Conservation (phyloP, 164 flowering plant genomes). For the Santalum album region DNA sequence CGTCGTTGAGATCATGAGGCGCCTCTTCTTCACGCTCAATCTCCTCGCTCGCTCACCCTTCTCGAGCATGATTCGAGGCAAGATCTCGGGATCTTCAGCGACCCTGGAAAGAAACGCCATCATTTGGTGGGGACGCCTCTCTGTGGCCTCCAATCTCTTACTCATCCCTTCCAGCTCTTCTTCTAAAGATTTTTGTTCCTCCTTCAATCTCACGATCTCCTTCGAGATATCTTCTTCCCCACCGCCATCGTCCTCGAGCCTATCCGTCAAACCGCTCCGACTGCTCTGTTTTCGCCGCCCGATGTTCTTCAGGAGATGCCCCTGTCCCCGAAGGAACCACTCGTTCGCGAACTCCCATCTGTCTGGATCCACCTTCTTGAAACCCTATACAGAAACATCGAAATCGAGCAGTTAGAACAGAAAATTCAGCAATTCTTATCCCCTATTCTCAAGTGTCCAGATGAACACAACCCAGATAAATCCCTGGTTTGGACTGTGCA, state of each 20-base stretch:
- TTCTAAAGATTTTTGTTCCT: conserved; percentile 54
- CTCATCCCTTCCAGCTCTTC: conserved; percentile 52
- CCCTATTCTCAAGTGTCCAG: too few species aligned
- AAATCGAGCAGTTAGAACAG: not conserved
- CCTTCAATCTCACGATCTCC: conserved; percentile 52
- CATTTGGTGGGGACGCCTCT: conserved; percentile 79
- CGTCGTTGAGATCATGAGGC: conserved; percentile 16
- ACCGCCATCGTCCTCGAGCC: conserved; percentile 17
- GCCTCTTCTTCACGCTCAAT: conserved; percentile 25
- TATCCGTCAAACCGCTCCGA: not conserved
- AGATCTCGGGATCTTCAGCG: conserved; percentile 60
- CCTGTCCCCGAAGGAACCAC: conserved; percentile 73
- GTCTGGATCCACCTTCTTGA: conserved; percentile 78
- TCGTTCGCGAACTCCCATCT: conserved; percentile 87
- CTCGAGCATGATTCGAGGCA: conserved; percentile 43
- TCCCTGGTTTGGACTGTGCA: too few species aligned
- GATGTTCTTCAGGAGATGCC: conserved; percentile 54
- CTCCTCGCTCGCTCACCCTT: conserved; percentile 18
- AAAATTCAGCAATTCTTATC: too few species aligned
- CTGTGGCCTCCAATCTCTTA: conserved; percentile 60
- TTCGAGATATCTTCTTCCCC: conserved; percentile 35
- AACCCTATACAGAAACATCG: conserved; percentile 54
- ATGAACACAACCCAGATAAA: too few species aligned
- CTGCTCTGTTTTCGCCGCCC: conserved; percentile 35
- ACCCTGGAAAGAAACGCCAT: conserved; percentile 69